A percentile compares a stretch with the other conserved stretches of the same genome.
These are phyloP conservation scores for Trypanosoma mega DNA, from an alignment of 208 protist species.

Conservation along the genomic window DNA sequence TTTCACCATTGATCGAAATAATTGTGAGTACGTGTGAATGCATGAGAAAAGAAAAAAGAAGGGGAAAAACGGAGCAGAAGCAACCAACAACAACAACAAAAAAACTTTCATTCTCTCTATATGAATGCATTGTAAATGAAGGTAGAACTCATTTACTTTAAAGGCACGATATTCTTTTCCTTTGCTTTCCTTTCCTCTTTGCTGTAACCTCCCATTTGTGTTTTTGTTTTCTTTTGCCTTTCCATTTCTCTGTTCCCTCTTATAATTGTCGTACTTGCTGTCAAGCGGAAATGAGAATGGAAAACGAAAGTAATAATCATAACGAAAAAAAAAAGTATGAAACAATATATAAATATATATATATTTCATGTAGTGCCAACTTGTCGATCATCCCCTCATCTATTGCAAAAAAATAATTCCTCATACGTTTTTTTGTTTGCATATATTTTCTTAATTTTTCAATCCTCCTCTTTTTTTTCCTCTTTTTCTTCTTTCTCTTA, in stretches of 20 bases:
- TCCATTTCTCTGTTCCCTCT: neutral
- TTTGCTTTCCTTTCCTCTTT: too few relatives aligned
- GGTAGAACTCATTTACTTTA: too few relatives aligned
- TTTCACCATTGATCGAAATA: neutral
- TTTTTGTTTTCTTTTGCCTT: neutral
- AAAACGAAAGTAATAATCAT: neutral
- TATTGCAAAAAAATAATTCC: too few relatives aligned
- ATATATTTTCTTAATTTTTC: neutral
- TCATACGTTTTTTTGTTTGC: neutral
- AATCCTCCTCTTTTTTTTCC: neutral
- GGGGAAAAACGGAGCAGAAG: too few relatives aligned
- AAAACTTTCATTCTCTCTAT: too few relatives aligned
- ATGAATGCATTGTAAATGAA: conserved; percentile 1
- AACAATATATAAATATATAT: conserved; percentile 1
- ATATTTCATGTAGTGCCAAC: neutral
- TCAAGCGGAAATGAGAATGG: neutral
- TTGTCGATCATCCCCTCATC: too few relatives aligned
- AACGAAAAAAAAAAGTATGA: neutral
- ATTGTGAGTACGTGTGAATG: too few relatives aligned
- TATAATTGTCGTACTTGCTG: neutral
- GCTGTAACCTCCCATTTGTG: neutral
- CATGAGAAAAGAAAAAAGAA: too few relatives aligned
- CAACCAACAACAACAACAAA: too few relatives aligned
- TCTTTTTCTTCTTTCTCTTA: too few relatives aligned
- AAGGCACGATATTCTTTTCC: too few relatives aligned